Conservation (phyloP, 2,329 filamentous ascomycete species). For the Hortaea sp. region DNA sequence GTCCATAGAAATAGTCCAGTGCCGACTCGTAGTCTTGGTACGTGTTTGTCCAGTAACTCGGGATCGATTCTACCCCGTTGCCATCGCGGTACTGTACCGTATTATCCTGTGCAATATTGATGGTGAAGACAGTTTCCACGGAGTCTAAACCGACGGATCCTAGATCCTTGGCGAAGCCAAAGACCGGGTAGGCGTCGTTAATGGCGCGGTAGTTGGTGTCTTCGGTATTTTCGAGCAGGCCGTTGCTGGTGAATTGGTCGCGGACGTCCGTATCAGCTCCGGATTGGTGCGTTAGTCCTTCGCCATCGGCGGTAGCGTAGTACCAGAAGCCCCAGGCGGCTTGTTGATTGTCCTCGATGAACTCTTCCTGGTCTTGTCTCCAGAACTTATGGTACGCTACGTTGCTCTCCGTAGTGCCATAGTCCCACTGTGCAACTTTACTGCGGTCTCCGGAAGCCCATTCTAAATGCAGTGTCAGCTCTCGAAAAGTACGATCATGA, state of each 20-base stretch:
- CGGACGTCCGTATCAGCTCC: constrained; percentile 39
- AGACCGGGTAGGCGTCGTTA: constrained; percentile 41
- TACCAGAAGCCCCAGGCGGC: constrained; percentile 46
- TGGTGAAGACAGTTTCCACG: constrained; percentile 36
- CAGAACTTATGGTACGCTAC: constrained; percentile 53
- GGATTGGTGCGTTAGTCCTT: constrained; percentile 38
- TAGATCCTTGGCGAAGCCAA: constrained; percentile 41
- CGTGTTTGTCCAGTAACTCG: constrained; percentile 41
- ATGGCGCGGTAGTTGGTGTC: constrained; percentile 43
- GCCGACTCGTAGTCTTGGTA: constrained; percentile 36
- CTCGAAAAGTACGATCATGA: constrained; percentile 1
- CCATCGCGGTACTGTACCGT: constrained; percentile 40
- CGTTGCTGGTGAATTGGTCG: constrained; percentile 33
- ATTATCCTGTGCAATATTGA: constrained; percentile 40
- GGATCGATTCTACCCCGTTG: constrained; percentile 27
- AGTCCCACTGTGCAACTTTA: constrained; percentile 53
- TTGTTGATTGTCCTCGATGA: constrained; percentile 38
- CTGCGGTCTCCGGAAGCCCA: constrained; percentile 56
- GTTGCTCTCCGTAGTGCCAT: constrained; percentile 24
- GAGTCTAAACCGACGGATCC: constrained; percentile 32
- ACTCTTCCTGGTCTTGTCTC: constrained; percentile 38
- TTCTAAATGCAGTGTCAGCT: constrained; percentile 39
- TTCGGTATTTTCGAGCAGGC: constrained; percentile 34
- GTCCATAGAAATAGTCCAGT: constrained; percentile 41
- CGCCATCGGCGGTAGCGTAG: constrained; percentile 34